Base-by-base conservation (phyloP, 1,284 basidiomycete genomes). In the Boletus semigastroideus region DNA sequence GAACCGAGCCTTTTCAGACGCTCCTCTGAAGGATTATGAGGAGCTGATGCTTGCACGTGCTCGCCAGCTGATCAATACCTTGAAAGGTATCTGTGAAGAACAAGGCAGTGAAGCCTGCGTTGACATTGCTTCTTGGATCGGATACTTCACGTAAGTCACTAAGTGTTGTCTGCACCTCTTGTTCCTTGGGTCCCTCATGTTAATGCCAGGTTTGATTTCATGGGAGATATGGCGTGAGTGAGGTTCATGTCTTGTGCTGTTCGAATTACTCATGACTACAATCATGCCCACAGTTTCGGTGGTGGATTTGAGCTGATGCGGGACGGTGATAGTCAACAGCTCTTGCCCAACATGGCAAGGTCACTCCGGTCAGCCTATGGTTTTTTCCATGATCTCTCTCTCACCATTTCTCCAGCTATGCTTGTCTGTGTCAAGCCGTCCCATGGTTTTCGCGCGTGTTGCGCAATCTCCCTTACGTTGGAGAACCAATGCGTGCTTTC, bases 1-100 rank as follows among this genome's bases (percentile, higher is more conserved):
- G 77, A 72, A 69, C 51, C 65, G 68, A 36, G 76, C 69, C 8
- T 74, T 78, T 55, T 71, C 64, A 46, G 62, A 66, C 6, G 59
- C 65, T 17, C 62, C 74, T 10, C 53, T 78, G 16, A 72, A 63
- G 53, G 72, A 70, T 27, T 78, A 76, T 49, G 63, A 73, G 45
- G 68, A 69, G 0, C 53, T 73, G 20, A 57, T 77, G 46, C 52
- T 59, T 22, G 53, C 54, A 28, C 64, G 74, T 17, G 65, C 68
- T 11, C 55, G 44, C 14, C 71, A 76, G 51, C 61, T 78, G 9
- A 60, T 70, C 2, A 62, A 68, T 37, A 49, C 54, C 22, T 57
- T 78, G 14, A 59, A 55, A 11, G 45, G 17, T 12, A 49, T 51
- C 13, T 61, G 52, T 25, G 48, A 50, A 30, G 48, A 49, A 38